Base-by-base conservation (phyloP, 768 basidiomycete species). In the Auriscalpium microsporum region DNA sequence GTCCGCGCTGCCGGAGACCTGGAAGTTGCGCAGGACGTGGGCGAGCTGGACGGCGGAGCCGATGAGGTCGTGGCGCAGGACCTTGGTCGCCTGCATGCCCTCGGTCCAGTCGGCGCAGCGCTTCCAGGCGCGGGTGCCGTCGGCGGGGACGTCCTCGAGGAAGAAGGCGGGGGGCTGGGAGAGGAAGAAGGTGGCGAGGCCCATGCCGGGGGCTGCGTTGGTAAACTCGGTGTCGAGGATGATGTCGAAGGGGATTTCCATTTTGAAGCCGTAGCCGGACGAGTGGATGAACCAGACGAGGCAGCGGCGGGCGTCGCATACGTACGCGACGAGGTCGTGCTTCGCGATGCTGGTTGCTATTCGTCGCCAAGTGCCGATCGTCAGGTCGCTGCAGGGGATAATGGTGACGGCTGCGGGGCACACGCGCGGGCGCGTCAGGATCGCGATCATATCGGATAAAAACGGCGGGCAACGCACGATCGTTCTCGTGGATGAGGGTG, bases 211-310 rank as follows among this genome's bases (percentile, higher is more conserved):
- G 16, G 78, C 70, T 34, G 75, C 68, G 54, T 80, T 75, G 23
- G 74, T 70, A 67, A 87, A 83, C 51, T 79, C 76, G 5, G 81
- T 77, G 34, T 82, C 73, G 17, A 75, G 60, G 58, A 91, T 83
- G 56, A 69, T 75, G 54, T 80, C 74, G 69, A 86, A 89, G 5
- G 87, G 80, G 16, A 91, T 76, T 58, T 88, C 86, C 86, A 92
- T 92, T 69, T 91, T 91, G 76, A 90, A 91, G 17, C 86, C 80
- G 58, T 78, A 78, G 19, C 86, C 87, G 1, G 71, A 75, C 7
- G 85, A 85, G 44, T 82, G 80, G 54, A 92, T 84, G 67, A 84
- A 92, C 90, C 90, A 92, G 4, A 79, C 80, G 33, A 92, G 71
- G 63, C 78, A 82, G 44, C 77, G 81, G 61, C 80, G 85, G 44